Conservation (phyloP, 2,329 filamentous ascomycete genomes). For the Ilyonectria mors-panacis region DNA sequence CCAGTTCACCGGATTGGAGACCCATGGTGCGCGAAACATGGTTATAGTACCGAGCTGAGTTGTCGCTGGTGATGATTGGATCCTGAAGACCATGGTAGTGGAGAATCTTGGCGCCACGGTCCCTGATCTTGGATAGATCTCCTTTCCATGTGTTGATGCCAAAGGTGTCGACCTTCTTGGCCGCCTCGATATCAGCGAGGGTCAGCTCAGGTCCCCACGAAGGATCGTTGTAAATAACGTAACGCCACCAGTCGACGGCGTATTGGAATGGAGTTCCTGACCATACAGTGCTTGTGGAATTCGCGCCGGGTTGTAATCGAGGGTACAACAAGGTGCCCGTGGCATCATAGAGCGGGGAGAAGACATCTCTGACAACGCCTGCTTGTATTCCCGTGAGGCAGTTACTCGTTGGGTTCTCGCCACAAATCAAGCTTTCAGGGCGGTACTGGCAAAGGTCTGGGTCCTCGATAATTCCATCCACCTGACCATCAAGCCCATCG, state of each 20-base stretch:
- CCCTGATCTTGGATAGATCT: conserved; percentile 54
- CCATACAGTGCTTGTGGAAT: conserved; percentile 60
- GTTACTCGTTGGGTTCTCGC: conserved; percentile 56
- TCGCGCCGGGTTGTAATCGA: conserved; percentile 19
- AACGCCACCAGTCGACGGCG: conserved; percentile 24
- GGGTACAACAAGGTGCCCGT: conserved; percentile 55
- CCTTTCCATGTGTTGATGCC: conserved; percentile 55
- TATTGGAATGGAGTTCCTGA: conserved; percentile 44
- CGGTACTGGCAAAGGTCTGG: conserved; percentile 62
- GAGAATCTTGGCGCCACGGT: conserved; percentile 59
- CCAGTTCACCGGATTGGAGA: conserved; percentile 51
- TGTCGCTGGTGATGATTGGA: conserved; percentile 56
- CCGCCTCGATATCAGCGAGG: conserved; percentile 57
- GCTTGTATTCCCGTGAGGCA: conserved; percentile 27
- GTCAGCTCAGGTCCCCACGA: conserved; percentile 25
- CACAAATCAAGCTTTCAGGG: conserved; percentile 57
- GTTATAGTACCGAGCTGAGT: conserved; percentile 42
- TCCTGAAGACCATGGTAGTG: conserved; percentile 62
- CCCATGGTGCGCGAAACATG: conserved; percentile 42
- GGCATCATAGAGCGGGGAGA: conserved; percentile 15
- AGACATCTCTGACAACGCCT: conserved; percentile 15
- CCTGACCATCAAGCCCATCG: conserved; percentile 63
- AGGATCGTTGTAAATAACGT: conserved; percentile 30
- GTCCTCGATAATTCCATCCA: conserved; percentile 64
- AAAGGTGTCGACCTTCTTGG: conserved; percentile 18